These are phyloP conservation scores for Aureococcus anophagefferens DNA, from an alignment of 108 stramenopile genomes.

Conservation along the genomic window DNA sequence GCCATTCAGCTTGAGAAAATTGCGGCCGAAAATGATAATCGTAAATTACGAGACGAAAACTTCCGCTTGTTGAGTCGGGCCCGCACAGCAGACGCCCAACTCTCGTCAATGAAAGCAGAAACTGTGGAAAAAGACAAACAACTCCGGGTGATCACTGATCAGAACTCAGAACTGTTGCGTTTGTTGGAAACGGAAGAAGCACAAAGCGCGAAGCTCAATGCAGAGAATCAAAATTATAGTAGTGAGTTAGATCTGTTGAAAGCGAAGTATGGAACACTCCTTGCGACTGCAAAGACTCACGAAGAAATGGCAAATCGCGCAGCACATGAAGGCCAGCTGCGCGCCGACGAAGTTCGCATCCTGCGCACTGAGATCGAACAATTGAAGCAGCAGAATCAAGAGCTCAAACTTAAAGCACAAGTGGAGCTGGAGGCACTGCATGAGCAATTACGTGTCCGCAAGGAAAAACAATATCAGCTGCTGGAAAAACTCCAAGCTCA, in stretches of 20 bases:
- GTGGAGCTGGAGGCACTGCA: slow-evolving; percentile 72
- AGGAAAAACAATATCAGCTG: slow-evolving; percentile 77
- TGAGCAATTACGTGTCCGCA: slow-evolving; percentile 73
- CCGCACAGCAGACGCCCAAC: slow-evolving; percentile 47
- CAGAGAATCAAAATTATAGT: slow-evolving; percentile 36
- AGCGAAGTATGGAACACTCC: slow-evolving; percentile 48
- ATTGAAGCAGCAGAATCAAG: slow-evolving; percentile 54
- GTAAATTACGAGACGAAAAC: slow-evolving; percentile 44
- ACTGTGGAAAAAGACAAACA: slow-evolving; percentile 49
- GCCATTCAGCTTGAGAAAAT: slow-evolving; percentile 45
- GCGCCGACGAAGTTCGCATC: slow-evolving; percentile 70
- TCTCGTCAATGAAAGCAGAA: slow-evolving; percentile 46
- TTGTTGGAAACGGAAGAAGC: slow-evolving; percentile 68
- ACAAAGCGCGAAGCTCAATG: slow-evolving; percentile 37
- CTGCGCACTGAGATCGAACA: slow-evolving; percentile 60
- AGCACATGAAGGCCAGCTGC: slow-evolving; percentile 58
- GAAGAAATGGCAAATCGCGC: slow-evolving; percentile 52
- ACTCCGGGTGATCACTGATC: slow-evolving; percentile 61
- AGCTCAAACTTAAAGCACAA: slow-evolving; percentile 58
- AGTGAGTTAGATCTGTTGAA: slow-evolving; percentile 33
- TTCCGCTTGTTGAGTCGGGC: slow-evolving; percentile 47
- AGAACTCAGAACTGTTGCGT: slow-evolving; percentile 70
- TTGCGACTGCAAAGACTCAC: slow-evolving; percentile 58
- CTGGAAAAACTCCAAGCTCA: slow-evolving; percentile 70
- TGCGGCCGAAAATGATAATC: slow-evolving; percentile 52